Evolutionary conservation across 2,329 filamentous ascomycete genomes (phyloP).

Genomic region (Phialophora verrucosa): DNA sequence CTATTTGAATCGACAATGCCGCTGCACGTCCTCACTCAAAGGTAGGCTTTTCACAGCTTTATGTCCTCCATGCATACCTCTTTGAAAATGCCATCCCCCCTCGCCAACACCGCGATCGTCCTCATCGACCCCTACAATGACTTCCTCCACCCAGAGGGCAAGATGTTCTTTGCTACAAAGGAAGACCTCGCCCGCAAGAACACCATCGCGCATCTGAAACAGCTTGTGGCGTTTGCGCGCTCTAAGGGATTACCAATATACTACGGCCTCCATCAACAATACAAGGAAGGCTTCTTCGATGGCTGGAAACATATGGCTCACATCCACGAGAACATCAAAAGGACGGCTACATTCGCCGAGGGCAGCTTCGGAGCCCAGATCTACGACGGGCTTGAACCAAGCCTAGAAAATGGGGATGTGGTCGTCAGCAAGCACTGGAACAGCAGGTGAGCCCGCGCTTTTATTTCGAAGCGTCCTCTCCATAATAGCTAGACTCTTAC

Average conservation of each 20-base stretch:
- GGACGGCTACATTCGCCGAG: constrained; percentile 39
- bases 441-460: constrained; percentile 19
- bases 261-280: constrained; percentile 46
- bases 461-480: background rate
- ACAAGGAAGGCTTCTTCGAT: constrained; percentile 35
- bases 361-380: constrained; percentile 44
- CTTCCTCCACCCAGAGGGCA: constrained; percentile 39
- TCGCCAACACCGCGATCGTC: constrained; percentile 30
- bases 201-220: constrained; percentile 41
- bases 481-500: background rate
- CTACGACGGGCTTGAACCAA: constrained; percentile 42
- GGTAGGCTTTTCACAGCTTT: background rate
- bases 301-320: constrained; percentile 43
- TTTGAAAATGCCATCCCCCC: background rate
- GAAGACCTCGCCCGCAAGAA: constrained; percentile 29
- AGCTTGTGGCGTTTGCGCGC: constrained; percentile 40
- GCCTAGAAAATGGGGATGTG: constrained; percentile 41
- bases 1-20: too few relatives aligned
- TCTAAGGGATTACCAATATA: constrained; percentile 43
- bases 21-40: background rate
- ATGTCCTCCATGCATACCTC: background rate
- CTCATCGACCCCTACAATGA: constrained; percentile 41
- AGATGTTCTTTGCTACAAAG: constrained; percentile 25
- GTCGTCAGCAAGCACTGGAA: constrained; percentile 46
- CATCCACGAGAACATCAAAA: constrained; percentile 34